Percentiles rank a stretch among this genome's conserved stretches.
phyloP scores from a whole-genome alignment of 352 stramenopile genomes.

The Phytophthora megakarya region DNA sequence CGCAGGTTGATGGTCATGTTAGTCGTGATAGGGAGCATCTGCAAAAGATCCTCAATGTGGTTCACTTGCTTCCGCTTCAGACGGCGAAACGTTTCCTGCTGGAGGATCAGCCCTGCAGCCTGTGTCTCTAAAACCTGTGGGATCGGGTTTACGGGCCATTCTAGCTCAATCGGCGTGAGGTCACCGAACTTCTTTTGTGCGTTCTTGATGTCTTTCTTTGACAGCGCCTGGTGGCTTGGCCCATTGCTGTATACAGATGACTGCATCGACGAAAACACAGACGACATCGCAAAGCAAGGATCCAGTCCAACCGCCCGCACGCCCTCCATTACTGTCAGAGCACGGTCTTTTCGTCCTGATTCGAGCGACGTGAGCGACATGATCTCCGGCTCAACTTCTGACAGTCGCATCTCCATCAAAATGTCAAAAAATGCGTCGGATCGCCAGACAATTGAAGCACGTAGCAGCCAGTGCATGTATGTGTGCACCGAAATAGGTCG shows the following conservation, averaged over 20 bases:
- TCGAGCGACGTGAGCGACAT: constrained; percentile 85
- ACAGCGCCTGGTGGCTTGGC: constrained; percentile 52
- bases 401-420: constrained; percentile 86
- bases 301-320: constrained; percentile 82
- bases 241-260: constrained; percentile 73
- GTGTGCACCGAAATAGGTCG: constrained; percentile 68
- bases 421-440: constrained; percentile 86
- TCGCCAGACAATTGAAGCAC: constrained; percentile 78
- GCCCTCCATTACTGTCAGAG: constrained; percentile 88
- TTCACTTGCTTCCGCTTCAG: constrained; percentile 84
- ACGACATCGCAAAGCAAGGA: constrained; percentile 87
- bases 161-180: constrained; percentile 52
- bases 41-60: constrained; percentile 77
- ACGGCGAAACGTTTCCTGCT: constrained; percentile 86
- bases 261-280: constrained; percentile 84
- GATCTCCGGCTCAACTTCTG: constrained; percentile 80
- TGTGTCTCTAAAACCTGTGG: constrained; percentile 85
- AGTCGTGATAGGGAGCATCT: constrained; percentile 87
- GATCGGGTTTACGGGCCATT: constrained; percentile 80
- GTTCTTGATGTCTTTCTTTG: constrained; percentile 49
- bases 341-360: constrained; percentile 80
- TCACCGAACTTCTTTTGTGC: constrained; percentile 70
- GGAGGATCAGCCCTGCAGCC: constrained; percentile 75
- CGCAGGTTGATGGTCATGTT: constrained; percentile 89
- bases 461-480: constrained; percentile 88